Percentiles rank a stretch among this genome's conserved stretches.
Evolutionary conservation across 2,329 filamentous ascomycete genomes (phyloP).

Genomic region (Neonectria coccinea): DNA sequence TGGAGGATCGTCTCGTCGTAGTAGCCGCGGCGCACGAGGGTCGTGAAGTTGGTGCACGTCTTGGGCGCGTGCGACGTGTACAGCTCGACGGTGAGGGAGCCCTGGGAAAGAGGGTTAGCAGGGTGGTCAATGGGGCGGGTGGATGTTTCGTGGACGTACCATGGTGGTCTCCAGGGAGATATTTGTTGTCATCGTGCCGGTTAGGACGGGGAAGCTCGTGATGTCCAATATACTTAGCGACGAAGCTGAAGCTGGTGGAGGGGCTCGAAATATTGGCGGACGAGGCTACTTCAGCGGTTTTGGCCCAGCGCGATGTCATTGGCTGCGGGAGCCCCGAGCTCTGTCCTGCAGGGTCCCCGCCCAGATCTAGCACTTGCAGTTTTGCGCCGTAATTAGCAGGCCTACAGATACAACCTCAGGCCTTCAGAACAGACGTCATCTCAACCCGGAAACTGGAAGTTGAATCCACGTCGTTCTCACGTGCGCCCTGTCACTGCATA

Average conservation of each 20-base stretch:
- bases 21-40: slow-evolving; percentile 84
- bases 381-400: not conserved
- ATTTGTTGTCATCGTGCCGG: slow-evolving; percentile 75
- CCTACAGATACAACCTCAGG: slow-evolving; percentile 15
- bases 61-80: slow-evolving; percentile 90
- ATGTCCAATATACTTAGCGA: not conserved
- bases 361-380: slow-evolving; percentile 22
- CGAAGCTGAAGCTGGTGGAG: slow-evolving; percentile 11
- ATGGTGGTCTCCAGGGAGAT: slow-evolving; percentile 87
- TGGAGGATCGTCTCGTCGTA: slow-evolving; percentile 91
- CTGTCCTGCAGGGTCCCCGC: slow-evolving; percentile 17
- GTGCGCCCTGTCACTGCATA: not conserved
- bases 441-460: slow-evolving; percentile 1
- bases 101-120: slow-evolving; percentile 61
- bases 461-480: not conserved
- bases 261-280: slow-evolving; percentile 10
- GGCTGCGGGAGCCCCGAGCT: slow-evolving; percentile 3
- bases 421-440: slow-evolving; percentile 27
- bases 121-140: slow-evolving; percentile 2
- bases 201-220: not conserved
- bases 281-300: slow-evolving; percentile 4
- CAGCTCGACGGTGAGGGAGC: slow-evolving; percentile 86
- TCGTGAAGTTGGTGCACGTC: slow-evolving; percentile 88
- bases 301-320: not conserved
- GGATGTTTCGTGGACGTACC: slow-evolving; percentile 61